phyloP scores from a whole-genome alignment of 164 flowering plant genomes.

The Platanus orientalis region DNA sequence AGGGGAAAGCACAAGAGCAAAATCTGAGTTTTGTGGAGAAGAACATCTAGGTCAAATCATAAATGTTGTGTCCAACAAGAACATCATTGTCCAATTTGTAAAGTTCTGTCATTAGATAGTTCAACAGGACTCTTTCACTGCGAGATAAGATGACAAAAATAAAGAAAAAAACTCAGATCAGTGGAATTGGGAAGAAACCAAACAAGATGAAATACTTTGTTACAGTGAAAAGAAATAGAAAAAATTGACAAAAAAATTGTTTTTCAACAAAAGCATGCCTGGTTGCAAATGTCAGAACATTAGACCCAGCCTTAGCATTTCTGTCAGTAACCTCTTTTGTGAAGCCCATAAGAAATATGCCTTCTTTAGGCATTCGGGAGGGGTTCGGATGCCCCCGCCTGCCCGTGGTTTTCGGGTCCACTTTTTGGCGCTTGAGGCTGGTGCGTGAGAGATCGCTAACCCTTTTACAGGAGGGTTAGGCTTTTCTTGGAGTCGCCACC shows the following conservation, averaged over 20 bases:
- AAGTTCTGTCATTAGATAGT: conserved; percentile 73
- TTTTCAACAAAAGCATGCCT: conserved; percentile 34
- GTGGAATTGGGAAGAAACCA: not conserved
- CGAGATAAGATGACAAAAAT: conserved; percentile 10
- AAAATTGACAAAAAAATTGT: not conserved
- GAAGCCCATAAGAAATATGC: conserved; percentile 86
- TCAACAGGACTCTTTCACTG: conserved; percentile 96
- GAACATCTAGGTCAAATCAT: conserved; percentile 95
- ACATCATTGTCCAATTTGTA: conserved; percentile 83
- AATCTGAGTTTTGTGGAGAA: conserved; percentile 95
- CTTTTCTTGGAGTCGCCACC: too few species aligned
- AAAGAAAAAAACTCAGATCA: not conserved
- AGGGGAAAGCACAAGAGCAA: too few species aligned
- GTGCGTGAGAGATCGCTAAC: too few species aligned
- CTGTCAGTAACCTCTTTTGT: conserved; percentile 59
- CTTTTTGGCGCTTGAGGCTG: too few species aligned
- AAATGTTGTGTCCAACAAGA: conserved; percentile 94
- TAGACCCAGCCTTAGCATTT: conserved; percentile 62
- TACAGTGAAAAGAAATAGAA: not conserved
- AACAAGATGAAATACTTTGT: not conserved
- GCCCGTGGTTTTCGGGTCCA: too few species aligned
- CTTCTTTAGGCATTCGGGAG: conserved; percentile 90
- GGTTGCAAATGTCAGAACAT: conserved; percentile 60
- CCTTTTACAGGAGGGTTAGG: too few species aligned
- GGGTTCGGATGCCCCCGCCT: too few species aligned